These are phyloP conservation scores for Carex sylvatica DNA, from an alignment of 202 grass and related monocot species.

Conservation along the genomic window DNA sequence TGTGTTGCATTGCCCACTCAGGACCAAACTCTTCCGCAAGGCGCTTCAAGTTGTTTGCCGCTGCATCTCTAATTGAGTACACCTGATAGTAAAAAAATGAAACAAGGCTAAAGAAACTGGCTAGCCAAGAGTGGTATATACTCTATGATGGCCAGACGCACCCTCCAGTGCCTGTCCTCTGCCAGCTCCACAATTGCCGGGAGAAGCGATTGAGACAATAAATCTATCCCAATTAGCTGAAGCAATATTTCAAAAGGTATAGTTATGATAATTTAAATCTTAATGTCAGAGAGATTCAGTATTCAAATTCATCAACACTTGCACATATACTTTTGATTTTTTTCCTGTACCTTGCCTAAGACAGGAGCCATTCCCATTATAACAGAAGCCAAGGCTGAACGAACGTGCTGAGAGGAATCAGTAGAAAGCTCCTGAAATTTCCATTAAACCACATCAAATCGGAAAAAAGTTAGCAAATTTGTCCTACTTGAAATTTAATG, in stretches of 20 bases:
- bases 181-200: slow-evolving; percentile 93
- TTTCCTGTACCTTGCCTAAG: slow-evolving; percentile 68
- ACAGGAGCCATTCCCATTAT: slow-evolving; percentile 99
- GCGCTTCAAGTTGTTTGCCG: slow-evolving; percentile 88
- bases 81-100: slow-evolving; percentile 40
- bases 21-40: slow-evolving; percentile 93
- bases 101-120: slow-evolving; percentile 26
- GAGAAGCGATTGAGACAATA: slow-evolving; percentile 87
- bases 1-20: slow-evolving; percentile 96
- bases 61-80: slow-evolving; percentile 91
- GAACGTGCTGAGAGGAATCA: slow-evolving; percentile 97
- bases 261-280: slow-evolving; percentile 1
- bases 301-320: slow-evolving; percentile 18
- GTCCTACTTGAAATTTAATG: background rate
- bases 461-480: background rate
- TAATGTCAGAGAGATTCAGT: slow-evolving; percentile 11
- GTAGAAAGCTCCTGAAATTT: slow-evolving; percentile 65
- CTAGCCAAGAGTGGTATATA: slow-evolving; percentile 91
- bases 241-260: slow-evolving; percentile 23
- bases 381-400: slow-evolving; percentile 96
- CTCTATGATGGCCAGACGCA: slow-evolving; percentile 94
- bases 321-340: background rate
- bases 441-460: background rate
- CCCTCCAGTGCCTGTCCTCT: slow-evolving; percentile 94
- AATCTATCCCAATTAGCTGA: slow-evolving; percentile 92